Conservation (phyloP, 148 eudicot species). For the Silene uniflora region DNA sequence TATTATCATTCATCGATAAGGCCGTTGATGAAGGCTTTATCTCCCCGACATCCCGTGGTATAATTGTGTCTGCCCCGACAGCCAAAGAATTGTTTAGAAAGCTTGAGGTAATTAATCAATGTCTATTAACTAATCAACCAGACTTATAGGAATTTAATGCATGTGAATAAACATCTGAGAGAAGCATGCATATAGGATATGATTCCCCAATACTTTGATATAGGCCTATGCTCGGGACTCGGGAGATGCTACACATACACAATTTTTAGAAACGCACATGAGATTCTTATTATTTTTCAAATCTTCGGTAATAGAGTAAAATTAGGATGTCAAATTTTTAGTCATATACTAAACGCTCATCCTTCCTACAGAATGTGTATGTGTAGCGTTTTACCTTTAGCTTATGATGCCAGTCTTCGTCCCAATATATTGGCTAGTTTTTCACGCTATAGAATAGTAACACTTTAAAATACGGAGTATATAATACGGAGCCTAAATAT, state of each 20-base stretch:
- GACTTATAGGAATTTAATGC: constrained; percentile 11
- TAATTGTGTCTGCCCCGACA: constrained; percentile 85
- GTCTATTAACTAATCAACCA: constrained; percentile 3
- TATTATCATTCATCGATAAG: constrained; percentile 83
- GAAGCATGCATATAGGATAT: constrained; percentile 9
- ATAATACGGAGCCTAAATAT: too few species aligned
- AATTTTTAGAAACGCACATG: too few species aligned
- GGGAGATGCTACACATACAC: too few species aligned
- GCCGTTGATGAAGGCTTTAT: constrained; percentile 99
- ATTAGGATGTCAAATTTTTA: too few species aligned
- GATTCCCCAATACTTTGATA: not conserved
- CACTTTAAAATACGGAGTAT: too few species aligned
- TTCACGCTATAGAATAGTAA: too few species aligned
- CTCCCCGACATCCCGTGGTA: constrained; percentile 74
- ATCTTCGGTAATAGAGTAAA: too few species aligned
- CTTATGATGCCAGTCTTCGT: too few species aligned
- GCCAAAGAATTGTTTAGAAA: constrained; percentile 70
- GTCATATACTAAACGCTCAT: not conserved
- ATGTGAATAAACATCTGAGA: not conserved
- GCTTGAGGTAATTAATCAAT: constrained; percentile 69
- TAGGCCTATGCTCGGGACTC: not conserved
- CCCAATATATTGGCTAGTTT: too few species aligned
- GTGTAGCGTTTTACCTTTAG: too few species aligned
- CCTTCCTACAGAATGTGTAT: not conserved
- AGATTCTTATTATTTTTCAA: too few species aligned